Evolutionary conservation across 768 basidiomycete genomes (phyloP).

Genomic region (Phaeotremella skinneri): DNA sequence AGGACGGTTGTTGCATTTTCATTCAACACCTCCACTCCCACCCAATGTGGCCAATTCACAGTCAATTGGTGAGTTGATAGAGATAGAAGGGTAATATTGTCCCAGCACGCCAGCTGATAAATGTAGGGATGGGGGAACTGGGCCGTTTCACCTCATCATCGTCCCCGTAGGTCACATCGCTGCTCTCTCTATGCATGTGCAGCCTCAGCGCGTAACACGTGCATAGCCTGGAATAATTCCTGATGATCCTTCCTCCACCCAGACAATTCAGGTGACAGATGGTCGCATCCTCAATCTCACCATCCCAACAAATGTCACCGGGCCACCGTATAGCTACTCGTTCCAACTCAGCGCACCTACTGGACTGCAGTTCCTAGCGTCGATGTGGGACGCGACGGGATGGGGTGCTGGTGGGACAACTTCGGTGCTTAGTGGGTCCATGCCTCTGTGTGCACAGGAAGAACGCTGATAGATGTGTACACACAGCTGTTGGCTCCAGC

Average conservation of each 20-base stretch:
- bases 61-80: constrained; percentile 33
- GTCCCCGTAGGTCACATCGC: constrained; percentile 36
- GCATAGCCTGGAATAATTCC: not conserved
- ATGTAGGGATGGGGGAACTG: constrained; percentile 33
- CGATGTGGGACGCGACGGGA: constrained; percentile 42
- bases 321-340: constrained; percentile 31
- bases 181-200: not conserved
- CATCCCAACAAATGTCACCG: constrained; percentile 29
- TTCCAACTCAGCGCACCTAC: constrained; percentile 43
- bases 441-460: not conserved
- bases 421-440: constrained; percentile 38
- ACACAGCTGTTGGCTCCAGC: constrained; percentile 45
- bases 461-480: constrained; percentile 2
- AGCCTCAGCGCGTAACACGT: not conserved
- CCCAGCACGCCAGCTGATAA: not conserved
- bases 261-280: constrained; percentile 26
- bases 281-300: constrained; percentile 45
- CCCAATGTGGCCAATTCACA: constrained; percentile 42
- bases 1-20: constrained; percentile 22
- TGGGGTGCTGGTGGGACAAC: constrained; percentile 47
- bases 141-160: constrained; percentile 33
- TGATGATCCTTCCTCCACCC: not conserved
- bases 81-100: not conserved
- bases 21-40: constrained; percentile 45
- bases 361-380: constrained; percentile 44